These are phyloP conservation scores for Isoetes taiwanensis DNA, from an alignment of 75 land plant species.

Conservation along the genomic window DNA sequence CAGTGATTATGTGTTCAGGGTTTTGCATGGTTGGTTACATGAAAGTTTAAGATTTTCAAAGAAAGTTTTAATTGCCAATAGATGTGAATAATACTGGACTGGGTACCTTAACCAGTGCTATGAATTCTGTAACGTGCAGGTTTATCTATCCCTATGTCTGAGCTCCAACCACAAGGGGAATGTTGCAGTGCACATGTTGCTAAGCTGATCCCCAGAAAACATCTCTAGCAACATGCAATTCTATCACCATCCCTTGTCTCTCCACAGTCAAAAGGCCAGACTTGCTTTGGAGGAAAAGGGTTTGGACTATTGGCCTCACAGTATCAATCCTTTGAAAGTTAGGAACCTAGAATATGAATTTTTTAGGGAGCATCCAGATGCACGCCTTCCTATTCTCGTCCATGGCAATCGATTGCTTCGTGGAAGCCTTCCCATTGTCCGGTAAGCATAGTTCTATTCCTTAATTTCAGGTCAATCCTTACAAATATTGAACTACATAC, in stretches of 20 bases:
- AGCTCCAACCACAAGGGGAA: no score
- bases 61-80: no score
- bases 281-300: slow-evolving; percentile 78
- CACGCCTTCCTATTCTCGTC: slow-evolving; percentile 61
- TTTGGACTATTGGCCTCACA: slow-evolving; percentile 67
- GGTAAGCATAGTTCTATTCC: slow-evolving; percentile 28
- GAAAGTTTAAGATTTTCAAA: no score
- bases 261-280: slow-evolving; percentile 88
- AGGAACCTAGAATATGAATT: slow-evolving; percentile 72
- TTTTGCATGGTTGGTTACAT: no score
- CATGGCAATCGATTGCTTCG: slow-evolving; percentile 55
- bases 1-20: no score
- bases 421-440: slow-evolving; percentile 61
- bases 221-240: slow-evolving; percentile 84
- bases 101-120: no score
- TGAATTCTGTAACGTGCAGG: no score
- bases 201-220: no score
- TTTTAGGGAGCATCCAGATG: slow-evolving; percentile 72
- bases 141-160: no score
- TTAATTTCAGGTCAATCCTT: neutral
- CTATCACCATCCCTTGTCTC: slow-evolving; percentile 81
- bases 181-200: no score
- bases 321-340: slow-evolving; percentile 83
- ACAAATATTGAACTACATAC: no score
- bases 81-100: no score